A percentile compares a stretch with the other conserved stretches of the same genome.
These are phyloP conservation scores for Candida tetrigidarum DNA, from an alignment of 1,139 yeast genomes.

Conservation along the genomic window DNA sequence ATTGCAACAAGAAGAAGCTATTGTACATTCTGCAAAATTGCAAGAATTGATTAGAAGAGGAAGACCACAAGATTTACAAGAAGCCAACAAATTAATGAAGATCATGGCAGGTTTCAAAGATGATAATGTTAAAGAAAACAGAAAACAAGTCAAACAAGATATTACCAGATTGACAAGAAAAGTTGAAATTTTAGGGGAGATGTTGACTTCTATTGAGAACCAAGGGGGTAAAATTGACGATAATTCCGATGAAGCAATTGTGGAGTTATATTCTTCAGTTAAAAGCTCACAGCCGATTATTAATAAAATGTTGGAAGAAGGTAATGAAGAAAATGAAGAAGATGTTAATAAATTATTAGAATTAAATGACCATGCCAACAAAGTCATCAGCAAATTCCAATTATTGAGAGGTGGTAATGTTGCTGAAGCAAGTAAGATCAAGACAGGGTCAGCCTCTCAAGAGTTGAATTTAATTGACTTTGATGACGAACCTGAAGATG, in stretches of 20 bases:
- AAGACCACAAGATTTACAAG: conserved; percentile 92
- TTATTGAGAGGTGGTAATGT: conserved; percentile 68
- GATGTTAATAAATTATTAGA: conserved; percentile 68
- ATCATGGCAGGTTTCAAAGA: conserved; percentile 98
- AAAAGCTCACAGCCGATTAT: conserved; percentile 89
- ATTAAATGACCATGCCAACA: conserved; percentile 78
- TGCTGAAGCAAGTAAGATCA: conserved; percentile 61
- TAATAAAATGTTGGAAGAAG: conserved; percentile 76
- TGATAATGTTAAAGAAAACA: conserved; percentile 69
- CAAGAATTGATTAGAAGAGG: conserved; percentile 97
- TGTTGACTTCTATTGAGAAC: conserved; percentile 65
- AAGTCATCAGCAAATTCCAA: conserved; percentile 68
- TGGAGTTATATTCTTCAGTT: conserved; percentile 77
- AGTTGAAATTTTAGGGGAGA: conserved; percentile 88
- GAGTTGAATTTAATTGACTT: conserved; percentile 77
- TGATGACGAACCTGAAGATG: conserved; percentile 60
- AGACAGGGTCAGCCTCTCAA: conserved; percentile 37
- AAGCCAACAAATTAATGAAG: conserved; percentile 96
- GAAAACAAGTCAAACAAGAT: conserved; percentile 82
- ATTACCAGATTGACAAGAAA: conserved; percentile 84
- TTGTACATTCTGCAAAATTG: conserved; percentile 92
- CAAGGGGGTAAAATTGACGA: conserved; percentile 55
- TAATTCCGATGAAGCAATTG: conserved; percentile 68
- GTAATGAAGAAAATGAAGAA: conserved; percentile 50
- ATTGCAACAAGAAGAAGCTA: conserved; percentile 87